Base-by-base conservation (phyloP, 306 rosid genomes). In the Inga oerstediana region DNA sequence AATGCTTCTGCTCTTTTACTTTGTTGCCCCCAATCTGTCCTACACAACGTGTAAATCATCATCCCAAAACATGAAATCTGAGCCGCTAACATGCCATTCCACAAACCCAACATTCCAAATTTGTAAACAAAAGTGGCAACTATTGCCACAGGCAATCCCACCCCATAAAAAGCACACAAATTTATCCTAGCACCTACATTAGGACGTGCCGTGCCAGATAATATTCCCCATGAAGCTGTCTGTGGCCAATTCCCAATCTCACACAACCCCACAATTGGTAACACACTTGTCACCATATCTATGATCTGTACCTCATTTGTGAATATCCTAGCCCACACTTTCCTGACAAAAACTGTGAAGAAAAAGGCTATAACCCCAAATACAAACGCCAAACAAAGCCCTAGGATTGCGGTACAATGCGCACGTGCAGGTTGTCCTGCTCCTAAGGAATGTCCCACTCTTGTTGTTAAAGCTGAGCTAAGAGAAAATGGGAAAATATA, bases 191-290 rank as follows among this genome's bases (percentile, higher is more conserved):
- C 98, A 10, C 98, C 98, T 10, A 88, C 79, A 52, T 88, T 86
- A 35, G 98, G 98, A 1, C 98, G 76, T 61, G 98, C 98, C 0
- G 94, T 92, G 30, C 94, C 98, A 7, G 89, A 87, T 71, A 94
- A 73, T 0, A 94, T 88, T 46, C 98, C 97, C 61, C 93, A 92
- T 0, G 94, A 90, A 0, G 82, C 95, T 3, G 98, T 94, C 72
- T 94, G 98, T 19, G 98, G 95, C 78, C 92, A 88, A 79, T 94
- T 94, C 8, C 91, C 93, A 3, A 92, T 69, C 84, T 94, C 98
- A 77, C 98, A 94, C 14, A 94, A 54, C 9, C 98, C 98, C 79
- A 94, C 22, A 34, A 94, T 35, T 13, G 98, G 97, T 15, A 94
- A 85, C 8, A 91, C 84, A 0, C 79, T 41, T 3, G 90, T 90